Evolutionary conservation across 306 rosid species (phyloP), one percentile per base, ranked within the genome.

Genomic region (Fagus crenata): DNA sequence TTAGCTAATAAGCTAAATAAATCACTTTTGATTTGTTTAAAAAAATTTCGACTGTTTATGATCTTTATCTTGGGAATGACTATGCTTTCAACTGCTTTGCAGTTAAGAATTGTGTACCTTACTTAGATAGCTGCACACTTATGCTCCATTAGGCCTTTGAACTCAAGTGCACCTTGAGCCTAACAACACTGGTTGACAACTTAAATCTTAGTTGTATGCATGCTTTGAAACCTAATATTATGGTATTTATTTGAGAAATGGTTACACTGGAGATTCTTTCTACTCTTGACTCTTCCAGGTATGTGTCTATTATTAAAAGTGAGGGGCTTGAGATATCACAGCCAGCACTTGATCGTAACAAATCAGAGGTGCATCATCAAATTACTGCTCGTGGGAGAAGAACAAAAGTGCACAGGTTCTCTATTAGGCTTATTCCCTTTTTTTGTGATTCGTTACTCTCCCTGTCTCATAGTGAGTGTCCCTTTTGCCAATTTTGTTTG

Each of bases 251-350:
- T 65, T 32, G 54, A 72, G 12, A 28, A 39, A 61, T 63, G 59
- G 56, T n/a, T 42, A 58, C 69, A 72, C 51, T 80, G 43, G 2
- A 49, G 58, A 15, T 69, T 70, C 37, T 6, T 81, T 75, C 33
- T 75, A 28, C 71, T 71, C 37, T 70, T 71, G 67, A 68, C 12
- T 18, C 31, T 69, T 54, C 53, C 58, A 95, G 99, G 79, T 95
- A 92, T 68, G 3, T 92, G 12, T 89, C 97, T 36, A 92, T 95
- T 40, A 79, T 95, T 77, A 78, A 78, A 78, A 43, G 36, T 2
- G 97, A 92, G 87, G 95, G 97, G 55, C 82, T 92, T 49, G 93
- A 95, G 76, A 89, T 95, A 81, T 95, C 99, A 53, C 99, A 95
- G 71, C 99, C 99, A 33, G 97, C 92, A 53, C 90, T 95, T 49